These are phyloP conservation scores for Skeletonema potamos DNA, from an alignment of 108 stramenopile genomes.

Conservation along the genomic window DNA sequence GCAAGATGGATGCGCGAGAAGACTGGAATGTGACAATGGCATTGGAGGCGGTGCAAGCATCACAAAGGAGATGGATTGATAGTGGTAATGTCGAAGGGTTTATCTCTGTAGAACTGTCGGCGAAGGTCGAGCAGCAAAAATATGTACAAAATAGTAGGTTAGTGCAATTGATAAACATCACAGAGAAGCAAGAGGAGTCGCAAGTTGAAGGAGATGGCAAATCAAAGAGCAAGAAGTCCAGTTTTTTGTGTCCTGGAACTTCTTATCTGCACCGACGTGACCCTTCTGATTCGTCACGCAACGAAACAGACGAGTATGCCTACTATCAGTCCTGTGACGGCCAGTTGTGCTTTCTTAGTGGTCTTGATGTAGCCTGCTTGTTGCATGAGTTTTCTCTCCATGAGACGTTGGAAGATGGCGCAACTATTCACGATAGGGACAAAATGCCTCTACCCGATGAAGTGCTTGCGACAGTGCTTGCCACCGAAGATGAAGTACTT, in stretches of 20 bases:
- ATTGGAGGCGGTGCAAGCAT: conserved; percentile 34
- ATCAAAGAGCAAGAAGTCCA: background rate
- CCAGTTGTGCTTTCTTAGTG: conserved; percentile 66
- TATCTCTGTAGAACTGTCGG: conserved; percentile 17
- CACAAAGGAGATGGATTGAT: conserved; percentile 29
- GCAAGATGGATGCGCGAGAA: conserved; percentile 27
- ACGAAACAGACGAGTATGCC: conserved; percentile 50
- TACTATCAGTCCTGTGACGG: conserved; percentile 81
- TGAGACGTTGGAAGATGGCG: background rate
- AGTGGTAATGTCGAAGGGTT: conserved; percentile 26
- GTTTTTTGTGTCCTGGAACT: conserved; percentile 18
- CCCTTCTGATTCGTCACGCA: background rate
- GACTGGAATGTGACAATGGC: conserved; percentile 17
- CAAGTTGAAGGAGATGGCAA: background rate
- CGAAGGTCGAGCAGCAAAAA: conserved; percentile 7
- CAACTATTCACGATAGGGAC: background rate
- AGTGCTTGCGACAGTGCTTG: conserved; percentile 60
- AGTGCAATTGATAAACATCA: background rate
- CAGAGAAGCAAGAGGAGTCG: background rate
- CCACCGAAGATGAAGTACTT: conserved; percentile 54
- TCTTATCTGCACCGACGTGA: conserved; percentile 3
- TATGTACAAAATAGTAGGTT: background rate
- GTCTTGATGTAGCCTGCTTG: conserved; percentile 77
- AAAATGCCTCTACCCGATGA: conserved; percentile 66
- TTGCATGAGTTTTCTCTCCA: conserved; percentile 57